phyloP scores from a whole-genome alignment of 164 flowering plant species.

The Liriodendron chinense region DNA sequence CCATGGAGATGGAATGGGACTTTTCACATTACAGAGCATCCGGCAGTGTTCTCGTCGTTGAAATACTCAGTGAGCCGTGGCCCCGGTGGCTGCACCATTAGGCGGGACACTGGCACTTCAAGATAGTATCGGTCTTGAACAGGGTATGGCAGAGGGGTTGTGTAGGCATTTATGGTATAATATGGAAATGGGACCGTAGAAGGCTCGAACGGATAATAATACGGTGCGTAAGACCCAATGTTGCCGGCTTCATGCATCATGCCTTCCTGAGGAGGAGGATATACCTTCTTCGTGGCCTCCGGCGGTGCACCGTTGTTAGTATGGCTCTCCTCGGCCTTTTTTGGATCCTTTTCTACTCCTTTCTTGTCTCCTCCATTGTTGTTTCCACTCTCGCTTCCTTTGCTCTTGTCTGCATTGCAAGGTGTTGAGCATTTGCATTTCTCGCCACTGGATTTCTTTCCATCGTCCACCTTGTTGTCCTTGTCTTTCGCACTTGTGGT shows the following conservation, averaged over 20 bases:
- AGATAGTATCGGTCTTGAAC: conserved; percentile 12
- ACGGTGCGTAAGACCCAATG: conserved; percentile 3
- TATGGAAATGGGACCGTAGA: conserved; percentile 19
- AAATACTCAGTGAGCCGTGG: conserved; percentile 40
- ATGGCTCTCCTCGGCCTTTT: conserved; percentile 1
- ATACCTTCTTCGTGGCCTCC: conserved; percentile 3
- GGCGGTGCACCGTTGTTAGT: neutral
- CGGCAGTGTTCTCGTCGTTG: conserved; percentile 49
- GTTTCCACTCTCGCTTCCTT: conserved; percentile 8
- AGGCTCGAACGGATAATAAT: conserved; percentile 23
- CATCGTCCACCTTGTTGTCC: conserved; percentile 12
- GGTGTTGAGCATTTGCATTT: conserved; percentile 19
- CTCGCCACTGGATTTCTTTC: conserved; percentile 19
- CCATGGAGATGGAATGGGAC: neutral
- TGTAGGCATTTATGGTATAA: conserved; percentile 23
- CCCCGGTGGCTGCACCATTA: conserved; percentile 11
- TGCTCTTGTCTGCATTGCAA: conserved; percentile 5
- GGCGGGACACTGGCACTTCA: conserved; percentile 9
- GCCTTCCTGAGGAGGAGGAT: conserved; percentile 19
- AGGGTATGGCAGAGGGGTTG: conserved; percentile 18
- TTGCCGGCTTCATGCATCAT: conserved; percentile 18
- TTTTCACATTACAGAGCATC: conserved; percentile 46
- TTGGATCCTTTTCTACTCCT: conserved; percentile 12
- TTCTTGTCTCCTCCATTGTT: conserved; percentile 8
- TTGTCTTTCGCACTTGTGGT: conserved; percentile 6